phyloP scores from a whole-genome alignment of 371 early-diverging fungal species.

The Capillidium heterosporum region DNA sequence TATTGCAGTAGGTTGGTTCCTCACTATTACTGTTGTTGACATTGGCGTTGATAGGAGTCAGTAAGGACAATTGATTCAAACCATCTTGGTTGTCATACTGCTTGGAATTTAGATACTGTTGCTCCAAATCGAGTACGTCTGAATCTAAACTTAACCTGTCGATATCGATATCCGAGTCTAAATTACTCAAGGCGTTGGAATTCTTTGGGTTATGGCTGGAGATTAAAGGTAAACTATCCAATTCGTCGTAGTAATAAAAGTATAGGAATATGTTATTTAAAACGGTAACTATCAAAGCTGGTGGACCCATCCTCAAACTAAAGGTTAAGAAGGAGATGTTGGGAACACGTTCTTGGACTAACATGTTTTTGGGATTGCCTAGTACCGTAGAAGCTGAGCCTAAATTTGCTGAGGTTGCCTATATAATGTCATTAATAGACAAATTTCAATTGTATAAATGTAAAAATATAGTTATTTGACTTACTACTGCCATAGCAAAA shows the following conservation, averaged over 20 bases:
- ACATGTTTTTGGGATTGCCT: conserved; percentile 8
- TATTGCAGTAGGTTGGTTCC: background rate
- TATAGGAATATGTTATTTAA: conserved; percentile 7
- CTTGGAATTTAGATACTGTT: background rate
- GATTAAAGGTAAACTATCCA: background rate
- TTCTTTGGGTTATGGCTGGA: too few relatives aligned
- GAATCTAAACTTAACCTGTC: too few relatives aligned
- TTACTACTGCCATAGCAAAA: conserved; percentile 8
- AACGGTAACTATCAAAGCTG: conserved; percentile 4
- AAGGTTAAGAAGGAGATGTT: conserved; percentile 1
- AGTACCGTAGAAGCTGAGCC: conserved; percentile 9
- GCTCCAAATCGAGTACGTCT: background rate
- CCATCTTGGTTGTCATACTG: background rate
- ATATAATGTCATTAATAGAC: background rate
- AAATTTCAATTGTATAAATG: background rate
- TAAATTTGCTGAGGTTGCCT: conserved; percentile 10
- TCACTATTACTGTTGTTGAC: background rate
- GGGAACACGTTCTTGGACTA: conserved; percentile 3
- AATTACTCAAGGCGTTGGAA: background rate
- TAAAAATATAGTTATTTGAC: background rate
- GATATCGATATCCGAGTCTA: background rate
- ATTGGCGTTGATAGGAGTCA: background rate
- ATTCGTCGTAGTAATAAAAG: conserved; percentile 6
- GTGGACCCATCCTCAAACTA: conserved; percentile 3
- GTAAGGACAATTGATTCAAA: background rate